phyloP scores from a whole-genome alignment of 2,329 filamentous ascomycete species.

The Sarocladium oryzae region DNA sequence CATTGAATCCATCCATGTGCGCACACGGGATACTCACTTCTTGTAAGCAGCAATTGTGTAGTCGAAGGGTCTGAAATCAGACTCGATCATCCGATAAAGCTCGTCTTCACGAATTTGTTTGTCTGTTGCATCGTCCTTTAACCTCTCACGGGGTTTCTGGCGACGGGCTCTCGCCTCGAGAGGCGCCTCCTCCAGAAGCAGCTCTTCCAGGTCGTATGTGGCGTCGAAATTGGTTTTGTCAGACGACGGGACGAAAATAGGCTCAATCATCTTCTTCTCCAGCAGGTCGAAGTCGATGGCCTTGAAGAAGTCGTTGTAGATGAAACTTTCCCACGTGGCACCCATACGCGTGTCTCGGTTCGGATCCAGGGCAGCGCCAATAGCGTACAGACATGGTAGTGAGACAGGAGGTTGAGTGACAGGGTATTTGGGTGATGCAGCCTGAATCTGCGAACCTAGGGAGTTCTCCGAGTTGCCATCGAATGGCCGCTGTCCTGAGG shows the following conservation, averaged over 20 bases:
- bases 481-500: slow-evolving; percentile 68
- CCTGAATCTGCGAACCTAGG: slow-evolving; percentile 73
- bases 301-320: slow-evolving; percentile 82
- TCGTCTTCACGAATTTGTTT: slow-evolving; percentile 95
- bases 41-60: slow-evolving; percentile 80
- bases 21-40: slow-evolving; percentile 44
- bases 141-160: slow-evolving; percentile 84
- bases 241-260: slow-evolving; percentile 86
- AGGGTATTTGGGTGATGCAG: slow-evolving; percentile 79
- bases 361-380: slow-evolving; percentile 74
- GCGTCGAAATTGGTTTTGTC: slow-evolving; percentile 99
- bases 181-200: slow-evolving; percentile 89
- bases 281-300: slow-evolving; percentile 77
- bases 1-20: slow-evolving; percentile 11
- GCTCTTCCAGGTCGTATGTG: slow-evolving; percentile 92
- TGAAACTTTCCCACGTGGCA: slow-evolving; percentile 80
- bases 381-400: slow-evolving; percentile 80
- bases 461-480: slow-evolving; percentile 81
- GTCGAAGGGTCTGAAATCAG: slow-evolving; percentile 89
- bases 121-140: slow-evolving; percentile 90
- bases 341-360: slow-evolving; percentile 79
- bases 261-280: slow-evolving; percentile 81
- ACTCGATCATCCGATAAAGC: slow-evolving; percentile 89
- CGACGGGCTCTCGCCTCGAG: slow-evolving; percentile 85
- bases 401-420: slow-evolving; percentile 87